Percentiles rank a stretch among this genome's conserved stretches.
Evolutionary conservation across 164 flowering plant genomes (phyloP).

Genomic region (Sedum album): DNA sequence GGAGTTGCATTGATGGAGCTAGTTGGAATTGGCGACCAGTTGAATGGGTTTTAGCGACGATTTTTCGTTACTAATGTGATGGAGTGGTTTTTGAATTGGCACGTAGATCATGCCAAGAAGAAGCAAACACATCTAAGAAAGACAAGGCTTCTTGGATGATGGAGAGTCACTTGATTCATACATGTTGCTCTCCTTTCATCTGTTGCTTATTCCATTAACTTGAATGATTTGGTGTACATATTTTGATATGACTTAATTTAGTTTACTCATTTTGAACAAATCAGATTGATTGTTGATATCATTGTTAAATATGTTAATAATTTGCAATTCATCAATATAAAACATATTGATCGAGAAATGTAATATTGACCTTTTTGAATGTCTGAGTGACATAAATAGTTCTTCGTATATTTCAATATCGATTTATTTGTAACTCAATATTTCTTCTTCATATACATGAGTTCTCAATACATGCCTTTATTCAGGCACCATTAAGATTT

Average conservation of each 20-base stretch:
- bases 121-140: not conserved
- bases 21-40: not conserved
- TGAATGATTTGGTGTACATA: not conserved
- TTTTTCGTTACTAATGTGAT: too few species aligned
- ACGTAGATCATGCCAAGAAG: not conserved
- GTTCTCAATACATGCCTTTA: not conserved
- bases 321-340: too few species aligned
- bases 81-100: too few species aligned
- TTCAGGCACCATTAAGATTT: not conserved
- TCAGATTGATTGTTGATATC: not conserved
- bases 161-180: slow-evolving; percentile 1
- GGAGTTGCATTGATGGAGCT: not conserved
- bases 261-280: not conserved
- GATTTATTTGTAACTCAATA: not conserved
- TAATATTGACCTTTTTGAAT: too few species aligned
- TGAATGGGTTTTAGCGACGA: not conserved
- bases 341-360: too few species aligned
- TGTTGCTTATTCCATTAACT: not conserved
- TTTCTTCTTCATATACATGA: not conserved
- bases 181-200: not conserved
- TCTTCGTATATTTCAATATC: too few species aligned
- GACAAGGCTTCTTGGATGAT: not conserved
- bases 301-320: too few species aligned
- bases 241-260: not conserved
- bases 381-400: too few species aligned